phyloP scores from a whole-genome alignment of 345 rosid genomes.

The Leavenworthia alabamica region DNA sequence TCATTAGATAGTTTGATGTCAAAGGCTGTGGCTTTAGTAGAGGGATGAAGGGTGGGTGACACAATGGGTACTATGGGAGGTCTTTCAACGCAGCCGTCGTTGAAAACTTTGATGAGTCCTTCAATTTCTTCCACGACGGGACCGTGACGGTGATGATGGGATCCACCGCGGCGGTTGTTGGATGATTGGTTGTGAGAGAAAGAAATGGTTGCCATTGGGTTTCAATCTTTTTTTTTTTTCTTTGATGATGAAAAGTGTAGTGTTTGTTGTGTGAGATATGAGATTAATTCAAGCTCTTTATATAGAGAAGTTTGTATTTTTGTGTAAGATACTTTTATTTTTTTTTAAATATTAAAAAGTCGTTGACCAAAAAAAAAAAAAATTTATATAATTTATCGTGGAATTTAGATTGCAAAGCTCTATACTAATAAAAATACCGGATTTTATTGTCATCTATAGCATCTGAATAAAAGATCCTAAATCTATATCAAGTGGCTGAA shows the following conservation, averaged over 20 bases:
- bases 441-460: background rate
- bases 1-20: conserved; percentile 34
- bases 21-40: conserved; percentile 24
- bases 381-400: too few relatives aligned
- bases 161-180: conserved; percentile 23
- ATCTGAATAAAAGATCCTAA: conserved; percentile 8
- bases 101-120: conserved; percentile 61
- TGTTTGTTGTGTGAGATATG: conserved; percentile 15
- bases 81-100: conserved; percentile 61
- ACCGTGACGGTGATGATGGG: conserved; percentile 37
- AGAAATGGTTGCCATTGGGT: conserved; percentile 44
- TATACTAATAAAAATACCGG: background rate
- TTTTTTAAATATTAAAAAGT: too few relatives aligned
- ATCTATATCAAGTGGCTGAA: conserved; percentile 17
- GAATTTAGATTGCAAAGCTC: background rate
- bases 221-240: background rate
- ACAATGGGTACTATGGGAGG: conserved; percentile 50
- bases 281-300: conserved; percentile 12
- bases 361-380: too few relatives aligned
- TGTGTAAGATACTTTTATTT: background rate
- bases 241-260: background rate
- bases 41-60: conserved; percentile 27
- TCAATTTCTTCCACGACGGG: conserved; percentile 48
- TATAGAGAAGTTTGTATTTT: conserved; percentile 15
- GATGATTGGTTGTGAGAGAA: conserved; percentile 28